Conservation (phyloP, 116 monocot genomes). For the Iris pallida region DNA sequence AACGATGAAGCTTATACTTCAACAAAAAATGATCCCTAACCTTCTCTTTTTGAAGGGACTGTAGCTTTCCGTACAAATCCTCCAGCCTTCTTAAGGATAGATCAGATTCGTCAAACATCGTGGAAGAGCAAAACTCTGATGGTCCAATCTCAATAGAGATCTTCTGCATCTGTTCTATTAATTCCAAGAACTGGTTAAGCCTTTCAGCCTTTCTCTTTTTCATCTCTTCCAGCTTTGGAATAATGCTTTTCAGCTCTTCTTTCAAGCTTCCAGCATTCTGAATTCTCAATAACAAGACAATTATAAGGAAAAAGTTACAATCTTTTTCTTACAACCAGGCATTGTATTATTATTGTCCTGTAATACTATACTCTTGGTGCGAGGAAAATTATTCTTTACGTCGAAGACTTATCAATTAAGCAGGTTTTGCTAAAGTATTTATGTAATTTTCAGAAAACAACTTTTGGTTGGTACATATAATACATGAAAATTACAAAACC, state of each 20-base stretch:
- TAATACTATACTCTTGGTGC: too few relatives aligned
- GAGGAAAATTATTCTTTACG: too few relatives aligned
- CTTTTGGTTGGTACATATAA: too few relatives aligned
- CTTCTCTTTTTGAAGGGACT: slow-evolving; percentile 66
- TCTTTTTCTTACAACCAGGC: too few relatives aligned
- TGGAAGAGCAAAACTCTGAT: slow-evolving; percentile 3
- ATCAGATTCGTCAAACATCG: slow-evolving; percentile 48
- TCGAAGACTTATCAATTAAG: too few relatives aligned
- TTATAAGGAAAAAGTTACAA: background rate
- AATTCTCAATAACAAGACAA: slow-evolving; percentile 6
- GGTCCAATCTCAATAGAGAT: slow-evolving; percentile 48
- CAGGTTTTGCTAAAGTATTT: too few relatives aligned
- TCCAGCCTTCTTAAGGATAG: slow-evolving; percentile 57
- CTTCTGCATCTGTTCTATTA: slow-evolving; percentile 39
- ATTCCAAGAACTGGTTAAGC: slow-evolving; percentile 40
- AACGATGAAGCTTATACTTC: background rate
- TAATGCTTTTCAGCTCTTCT: slow-evolving; percentile 47
- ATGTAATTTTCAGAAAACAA: too few relatives aligned
- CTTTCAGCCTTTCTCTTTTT: slow-evolving; percentile 41
- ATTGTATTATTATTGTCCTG: too few relatives aligned
- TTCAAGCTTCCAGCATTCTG: slow-evolving; percentile 41
- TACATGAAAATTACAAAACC: too few relatives aligned
- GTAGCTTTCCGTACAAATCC: slow-evolving; percentile 41
- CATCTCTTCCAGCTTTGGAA: slow-evolving; percentile 58
- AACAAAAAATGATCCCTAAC: slow-evolving; percentile 17